Percentiles rank a stretch among this genome's conserved stretches.
phyloP scores from a whole-genome alignment of 2,329 filamentous ascomycete species.

The Neofusicoccum kwambonambiense region DNA sequence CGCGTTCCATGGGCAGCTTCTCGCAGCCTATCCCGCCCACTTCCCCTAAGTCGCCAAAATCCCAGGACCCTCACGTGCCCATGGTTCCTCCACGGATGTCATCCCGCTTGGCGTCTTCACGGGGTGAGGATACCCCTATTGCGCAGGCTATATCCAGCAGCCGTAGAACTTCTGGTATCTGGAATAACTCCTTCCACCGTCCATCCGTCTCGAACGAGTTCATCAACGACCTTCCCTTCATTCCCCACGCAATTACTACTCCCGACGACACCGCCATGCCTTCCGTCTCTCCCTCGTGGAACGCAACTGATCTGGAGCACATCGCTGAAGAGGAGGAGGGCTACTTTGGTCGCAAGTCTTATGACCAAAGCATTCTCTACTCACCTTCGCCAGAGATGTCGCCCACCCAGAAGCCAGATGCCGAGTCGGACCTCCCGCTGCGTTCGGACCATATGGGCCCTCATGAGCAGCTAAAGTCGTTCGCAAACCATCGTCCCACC shows the following conservation, averaged over 20 bases:
- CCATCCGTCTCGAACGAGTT: slow-evolving; percentile 23
- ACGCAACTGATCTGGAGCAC: slow-evolving; percentile 34
- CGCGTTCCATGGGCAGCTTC: slow-evolving; percentile 52
- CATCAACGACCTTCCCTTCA: slow-evolving; percentile 27
- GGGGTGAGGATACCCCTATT: slow-evolving; percentile 11
- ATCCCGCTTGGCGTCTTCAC: slow-evolving; percentile 29
- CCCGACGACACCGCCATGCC: slow-evolving; percentile 41
- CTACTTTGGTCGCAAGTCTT: slow-evolving; percentile 26
- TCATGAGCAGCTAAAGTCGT: slow-evolving; percentile 17
- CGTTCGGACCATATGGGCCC: slow-evolving; percentile 11
- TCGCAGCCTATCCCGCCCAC: slow-evolving; percentile 46
- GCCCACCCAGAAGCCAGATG: slow-evolving; percentile 12
- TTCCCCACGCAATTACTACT: slow-evolving; percentile 44
- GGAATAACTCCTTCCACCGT: slow-evolving; percentile 26
- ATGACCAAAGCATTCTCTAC: slow-evolving; percentile 26
- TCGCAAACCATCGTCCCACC: slow-evolving; percentile 5
- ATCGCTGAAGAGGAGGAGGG: slow-evolving; percentile 33
- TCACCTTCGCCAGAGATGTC: slow-evolving; percentile 19
- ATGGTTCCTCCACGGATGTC: slow-evolving; percentile 28
- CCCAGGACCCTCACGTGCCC: background rate
- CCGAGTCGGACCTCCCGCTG: slow-evolving; percentile 10
- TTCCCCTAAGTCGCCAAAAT: slow-evolving; percentile 9
- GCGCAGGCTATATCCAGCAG: background rate
- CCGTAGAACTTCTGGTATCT: slow-evolving; percentile 33
- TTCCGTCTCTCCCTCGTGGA: slow-evolving; percentile 41